Evolutionary conservation across 305 asterid species (phyloP), one percentile per base, ranked within the genome.

Genomic region (Rubia peregrina): DNA sequence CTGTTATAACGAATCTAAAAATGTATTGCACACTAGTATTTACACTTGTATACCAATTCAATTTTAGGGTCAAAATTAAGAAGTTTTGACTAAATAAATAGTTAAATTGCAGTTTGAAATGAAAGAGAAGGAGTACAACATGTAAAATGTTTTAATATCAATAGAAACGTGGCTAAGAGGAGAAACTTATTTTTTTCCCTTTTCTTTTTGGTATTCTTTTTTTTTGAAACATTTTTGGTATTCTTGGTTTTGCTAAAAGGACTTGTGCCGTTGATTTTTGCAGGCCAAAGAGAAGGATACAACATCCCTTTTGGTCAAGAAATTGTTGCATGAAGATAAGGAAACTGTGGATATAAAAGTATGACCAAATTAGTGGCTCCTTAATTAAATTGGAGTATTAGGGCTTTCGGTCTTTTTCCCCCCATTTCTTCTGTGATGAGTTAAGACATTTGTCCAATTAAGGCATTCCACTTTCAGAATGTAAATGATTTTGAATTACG

Each of bases 211-310:
- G 56, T 13, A 11, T 49, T 36, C 16, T 14, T 13, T 1, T 44
- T 44, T 44, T 10, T n/a, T n/a, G n/a, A n/a, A n/a, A n/a, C n/a
- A n/a, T 1, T 44, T 44, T 44, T 10, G 17, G 56, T 13, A 11
- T 49, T 36, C 16, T 14, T 13, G 19, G 4, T 49, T 19, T 57
- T 57, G 9, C 38, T 57, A 57, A 22, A 22, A 57, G 17, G 38
- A 0, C 3, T 24, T 1, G 11, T 41, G 7, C 10, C 33, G n/a
- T 53, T 13, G 40, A 14, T 9, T 63, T 36, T 73, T 75, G 62
- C 83, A 85, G 90, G 76, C 71, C 33, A 88, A 83, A 74, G 94
- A 82, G 53, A 87, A 69, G 77, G 87, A 84, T 24, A 83, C 72
- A 10, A 78, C 88, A 40, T 81, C 85, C 16, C 80, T 88, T 53